Percentiles rank a stretch among this genome's conserved stretches.
These are phyloP conservation scores for Paracamarosporium sp. DNA, from an alignment of 2,329 filamentous ascomycete genomes.

Conservation along the genomic window DNA sequence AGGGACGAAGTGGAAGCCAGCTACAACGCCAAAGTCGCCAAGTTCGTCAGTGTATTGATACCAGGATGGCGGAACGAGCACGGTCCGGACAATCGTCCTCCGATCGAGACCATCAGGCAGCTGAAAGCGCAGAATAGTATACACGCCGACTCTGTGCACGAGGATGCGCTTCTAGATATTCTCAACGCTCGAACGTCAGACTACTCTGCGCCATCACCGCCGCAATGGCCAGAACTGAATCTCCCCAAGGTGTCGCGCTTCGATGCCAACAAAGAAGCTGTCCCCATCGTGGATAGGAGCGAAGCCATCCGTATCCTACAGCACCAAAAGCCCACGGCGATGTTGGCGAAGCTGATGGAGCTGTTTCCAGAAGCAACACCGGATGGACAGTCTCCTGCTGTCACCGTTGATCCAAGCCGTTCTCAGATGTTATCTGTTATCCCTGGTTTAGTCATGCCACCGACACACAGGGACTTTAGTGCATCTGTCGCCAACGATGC, in stretches of 20 bases:
- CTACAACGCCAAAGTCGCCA: constrained; percentile 17
- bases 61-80: neutral
- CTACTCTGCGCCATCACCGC: neutral
- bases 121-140: neutral
- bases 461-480: neutral
- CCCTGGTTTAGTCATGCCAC: neutral
- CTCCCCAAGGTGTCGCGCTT: neutral
- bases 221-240: neutral
- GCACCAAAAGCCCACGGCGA: neutral
- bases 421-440: too few relatives aligned
- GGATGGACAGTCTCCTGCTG: neutral
- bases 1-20: neutral
- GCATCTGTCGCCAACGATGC: neutral
- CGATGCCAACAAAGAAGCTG: neutral
- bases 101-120: neutral
- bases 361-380: neutral
- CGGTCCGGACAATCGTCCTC: neutral
- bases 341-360: neutral
- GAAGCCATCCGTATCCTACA: neutral
- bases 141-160: neutral
- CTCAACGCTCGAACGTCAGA: neutral
- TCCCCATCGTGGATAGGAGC: neutral
- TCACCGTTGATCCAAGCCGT: neutral
- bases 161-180: neutral
- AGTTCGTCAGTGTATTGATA: constrained; percentile 24